Base-by-base conservation (phyloP, 306 rosid species). In the Corylus americana region DNA sequence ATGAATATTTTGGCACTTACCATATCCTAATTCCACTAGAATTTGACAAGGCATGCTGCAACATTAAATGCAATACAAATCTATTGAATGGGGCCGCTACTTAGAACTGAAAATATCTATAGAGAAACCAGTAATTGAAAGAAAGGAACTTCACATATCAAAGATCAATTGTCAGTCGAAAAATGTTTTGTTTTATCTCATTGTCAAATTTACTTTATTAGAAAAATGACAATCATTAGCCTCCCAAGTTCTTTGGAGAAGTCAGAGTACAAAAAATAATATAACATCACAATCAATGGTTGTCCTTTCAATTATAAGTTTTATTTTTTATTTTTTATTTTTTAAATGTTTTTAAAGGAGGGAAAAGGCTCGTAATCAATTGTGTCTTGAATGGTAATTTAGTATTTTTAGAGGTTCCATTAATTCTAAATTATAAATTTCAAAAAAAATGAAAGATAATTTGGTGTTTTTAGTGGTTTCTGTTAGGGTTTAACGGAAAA, bases 351-450 rank as follows among this genome's bases (percentile, higher is more conserved):
- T 57, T 57, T n/a, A 6, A 9, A 20, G 20, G 27, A 57, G 29
- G 63, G 12, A 57, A 57, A 57, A 57, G 63, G 63, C 63, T 57
- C 63, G n/a, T 57, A 7, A 57, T 57, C 63, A n/a, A 20, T n/a
- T 1, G 27, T 57, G 4, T 57, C 31, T 20, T 57, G 29, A 57
- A 22, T 22, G 25, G 25, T 22, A 22, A 22, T 22, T 22, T 22
- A 22, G 25, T 22, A 22, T 22, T 22, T 22, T 22, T 22, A 22
- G 25, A 22, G 25, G 25, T 22, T 22, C 25, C 25, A 22, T 22
- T 22, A 22, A 22, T 22, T 22, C 25, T 22, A 22, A 22, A 22
- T 22, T 0, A 22, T 0, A 22, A 22, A 22, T 22, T 22, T 22
- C 25, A 22, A 22, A 22, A 22, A 22, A 0, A 22, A 22, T 22